Conservation (phyloP, 306 rosid species). For the Castanopsis chinensis region DNA sequence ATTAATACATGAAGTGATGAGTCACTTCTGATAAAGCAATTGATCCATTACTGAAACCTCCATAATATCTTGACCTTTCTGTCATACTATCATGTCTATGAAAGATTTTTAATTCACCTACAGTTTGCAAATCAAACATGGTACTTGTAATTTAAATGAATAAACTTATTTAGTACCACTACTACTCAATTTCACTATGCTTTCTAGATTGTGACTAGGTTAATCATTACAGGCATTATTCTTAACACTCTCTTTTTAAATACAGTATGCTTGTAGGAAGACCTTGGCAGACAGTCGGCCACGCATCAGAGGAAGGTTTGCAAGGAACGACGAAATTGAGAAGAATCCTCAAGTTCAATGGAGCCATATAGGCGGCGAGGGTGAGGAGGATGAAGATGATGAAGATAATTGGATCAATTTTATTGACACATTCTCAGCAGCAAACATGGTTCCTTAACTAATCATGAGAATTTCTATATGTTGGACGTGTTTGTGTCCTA, state of each 20-base stretch:
- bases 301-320: slow-evolving; percentile 88
- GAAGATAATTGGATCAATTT: slow-evolving; percentile 68
- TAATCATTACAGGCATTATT: no score
- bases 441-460: slow-evolving; percentile 45
- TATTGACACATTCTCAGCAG: slow-evolving; percentile 62
- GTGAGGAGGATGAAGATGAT: slow-evolving; percentile 60
- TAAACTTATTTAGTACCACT: neutral
- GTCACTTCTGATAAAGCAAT: no score
- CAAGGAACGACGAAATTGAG: slow-evolving; percentile 62
- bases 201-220: no score
- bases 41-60: no score
- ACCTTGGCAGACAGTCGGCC: slow-evolving; percentile 92
- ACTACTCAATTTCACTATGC: neutral
- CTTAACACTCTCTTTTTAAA: neutral
- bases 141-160: neutral
- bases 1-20: no score
- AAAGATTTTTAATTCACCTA: no score
- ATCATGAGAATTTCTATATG: slow-evolving; percentile 5
- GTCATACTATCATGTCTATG: no score
- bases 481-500: neutral
- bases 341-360: slow-evolving; percentile 46
- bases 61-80: no score
- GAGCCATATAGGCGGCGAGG: slow-evolving; percentile 55
- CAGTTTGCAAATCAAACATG: neutral
- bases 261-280: slow-evolving; percentile 87